These are phyloP conservation scores for Mortierella sp. DNA, from an alignment of 371 early-diverging fungal genomes.

Conservation along the genomic window DNA sequence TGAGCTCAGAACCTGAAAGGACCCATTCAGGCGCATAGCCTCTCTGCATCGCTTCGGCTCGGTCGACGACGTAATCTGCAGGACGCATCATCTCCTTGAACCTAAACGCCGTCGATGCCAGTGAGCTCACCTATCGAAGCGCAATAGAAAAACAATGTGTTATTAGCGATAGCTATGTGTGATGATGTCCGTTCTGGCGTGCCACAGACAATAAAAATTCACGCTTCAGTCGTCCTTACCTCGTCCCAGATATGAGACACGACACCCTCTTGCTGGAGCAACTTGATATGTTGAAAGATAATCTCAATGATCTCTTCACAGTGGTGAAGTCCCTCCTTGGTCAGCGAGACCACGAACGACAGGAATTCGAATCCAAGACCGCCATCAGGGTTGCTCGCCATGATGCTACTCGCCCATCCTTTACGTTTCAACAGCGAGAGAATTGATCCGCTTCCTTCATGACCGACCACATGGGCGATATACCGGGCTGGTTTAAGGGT, in stretches of 20 bases:
- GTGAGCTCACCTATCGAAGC: constrained; percentile 57
- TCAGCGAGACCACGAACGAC: constrained; percentile 82
- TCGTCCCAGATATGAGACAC: constrained; percentile 85
- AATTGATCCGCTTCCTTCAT: constrained; percentile 90
- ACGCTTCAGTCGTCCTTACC: constrained; percentile 33
- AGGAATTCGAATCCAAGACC: constrained; percentile 83
- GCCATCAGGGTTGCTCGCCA: constrained; percentile 68
- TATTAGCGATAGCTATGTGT: not conserved
- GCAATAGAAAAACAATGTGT: not conserved
- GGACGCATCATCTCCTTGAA: constrained; percentile 85
- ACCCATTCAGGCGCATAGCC: constrained; percentile 73
- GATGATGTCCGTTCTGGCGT: no score
- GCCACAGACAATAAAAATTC: no score
- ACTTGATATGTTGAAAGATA: constrained; percentile 88
- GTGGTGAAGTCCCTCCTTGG: constrained; percentile 82
- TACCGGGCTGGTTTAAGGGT: constrained; percentile 71
- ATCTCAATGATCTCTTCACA: constrained; percentile 79
- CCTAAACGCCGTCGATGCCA: constrained; percentile 78
- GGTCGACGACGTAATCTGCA: constrained; percentile 64
- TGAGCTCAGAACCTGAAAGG: constrained; percentile 76
- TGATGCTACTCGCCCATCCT: constrained; percentile 86
- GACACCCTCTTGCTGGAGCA: constrained; percentile 79
- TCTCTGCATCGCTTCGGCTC: constrained; percentile 68
- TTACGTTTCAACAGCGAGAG: constrained; percentile 84
- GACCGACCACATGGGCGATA: constrained; percentile 80